Conservation (phyloP, 2,329 filamentous ascomycete species). For the Bimuria novae-zelandiae region DNA sequence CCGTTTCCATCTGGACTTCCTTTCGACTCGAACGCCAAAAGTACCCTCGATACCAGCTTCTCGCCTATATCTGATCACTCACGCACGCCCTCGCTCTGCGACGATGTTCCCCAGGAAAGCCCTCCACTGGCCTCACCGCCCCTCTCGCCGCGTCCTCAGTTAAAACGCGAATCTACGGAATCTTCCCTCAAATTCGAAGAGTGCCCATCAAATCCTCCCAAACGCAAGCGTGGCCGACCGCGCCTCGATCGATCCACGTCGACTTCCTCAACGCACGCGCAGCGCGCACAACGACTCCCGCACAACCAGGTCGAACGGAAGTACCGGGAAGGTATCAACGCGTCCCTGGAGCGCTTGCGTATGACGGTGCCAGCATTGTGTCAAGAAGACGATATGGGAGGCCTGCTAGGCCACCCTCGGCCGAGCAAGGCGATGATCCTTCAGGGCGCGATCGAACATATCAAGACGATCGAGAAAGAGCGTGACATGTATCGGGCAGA, state of each 20-base stretch:
- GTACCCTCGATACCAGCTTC: constrained; percentile 18
- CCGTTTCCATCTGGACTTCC: constrained; percentile 24
- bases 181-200: constrained; percentile 9
- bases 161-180: constrained; percentile 38
- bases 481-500: constrained; percentile 32
- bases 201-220: constrained; percentile 30
- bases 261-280: constrained; percentile 21
- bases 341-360: constrained; percentile 36
- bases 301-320: constrained; percentile 45
- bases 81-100: constrained; percentile 39
- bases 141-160: constrained; percentile 27
- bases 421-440: constrained; percentile 43
- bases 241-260: constrained; percentile 33
- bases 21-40: constrained; percentile 20
- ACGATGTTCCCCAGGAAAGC: constrained; percentile 5
- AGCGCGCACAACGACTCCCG: constrained; percentile 31
- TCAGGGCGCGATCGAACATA: constrained; percentile 40
- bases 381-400: constrained; percentile 29
- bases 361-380: constrained; percentile 36
- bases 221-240: constrained; percentile 39
- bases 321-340: constrained; percentile 37
- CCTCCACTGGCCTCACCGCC: constrained; percentile 22
- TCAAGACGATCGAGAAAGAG: constrained; percentile 35
- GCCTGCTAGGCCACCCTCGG: constrained; percentile 32
- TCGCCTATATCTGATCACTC: constrained; percentile 27